Conservation (phyloP, 257 asterid genomes). For the Salvia splendens region DNA sequence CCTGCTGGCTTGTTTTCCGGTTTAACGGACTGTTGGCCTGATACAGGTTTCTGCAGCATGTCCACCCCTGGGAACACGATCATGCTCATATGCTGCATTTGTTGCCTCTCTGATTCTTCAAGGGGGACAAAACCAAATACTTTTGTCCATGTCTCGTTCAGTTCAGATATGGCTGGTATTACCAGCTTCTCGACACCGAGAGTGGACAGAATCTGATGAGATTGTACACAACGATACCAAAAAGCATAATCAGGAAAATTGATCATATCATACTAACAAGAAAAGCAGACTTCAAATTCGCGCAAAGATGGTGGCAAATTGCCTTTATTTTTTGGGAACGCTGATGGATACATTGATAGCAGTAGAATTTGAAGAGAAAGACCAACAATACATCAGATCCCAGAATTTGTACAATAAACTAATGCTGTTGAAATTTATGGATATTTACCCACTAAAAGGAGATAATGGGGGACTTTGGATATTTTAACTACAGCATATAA, state of each 20-base stretch:
- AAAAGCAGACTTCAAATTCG: not conserved
- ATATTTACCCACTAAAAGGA: not conserved
- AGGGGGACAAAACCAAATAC: conserved; percentile 73
- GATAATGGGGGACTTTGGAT: not conserved
- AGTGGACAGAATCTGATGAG: conserved; percentile 66
- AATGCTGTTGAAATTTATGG: not conserved
- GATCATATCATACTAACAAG: conserved; percentile 1
- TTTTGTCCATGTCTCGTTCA: conserved; percentile 80
- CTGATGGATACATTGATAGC: not conserved
- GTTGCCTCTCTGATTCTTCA: conserved; percentile 65
- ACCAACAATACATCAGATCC: not conserved
- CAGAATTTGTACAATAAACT: not conserved
- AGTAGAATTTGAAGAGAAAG: not conserved
- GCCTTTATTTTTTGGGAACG: not conserved
- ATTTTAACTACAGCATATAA: not conserved
- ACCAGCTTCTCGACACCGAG: conserved; percentile 73
- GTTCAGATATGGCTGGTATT: conserved; percentile 85
- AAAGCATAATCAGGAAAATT: not conserved
- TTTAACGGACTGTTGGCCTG: conserved; percentile 24
- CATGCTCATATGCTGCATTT: conserved; percentile 74
- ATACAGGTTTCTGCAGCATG: conserved; percentile 76
- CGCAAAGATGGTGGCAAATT: not conserved
- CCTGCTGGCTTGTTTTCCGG: conserved; percentile 47
- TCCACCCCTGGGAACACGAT: conserved; percentile 71
- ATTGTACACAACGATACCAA: conserved; percentile 27